These are phyloP conservation scores for Fusarium sp. DNA, from an alignment of 2,329 filamentous ascomycete genomes.

Conservation along the genomic window DNA sequence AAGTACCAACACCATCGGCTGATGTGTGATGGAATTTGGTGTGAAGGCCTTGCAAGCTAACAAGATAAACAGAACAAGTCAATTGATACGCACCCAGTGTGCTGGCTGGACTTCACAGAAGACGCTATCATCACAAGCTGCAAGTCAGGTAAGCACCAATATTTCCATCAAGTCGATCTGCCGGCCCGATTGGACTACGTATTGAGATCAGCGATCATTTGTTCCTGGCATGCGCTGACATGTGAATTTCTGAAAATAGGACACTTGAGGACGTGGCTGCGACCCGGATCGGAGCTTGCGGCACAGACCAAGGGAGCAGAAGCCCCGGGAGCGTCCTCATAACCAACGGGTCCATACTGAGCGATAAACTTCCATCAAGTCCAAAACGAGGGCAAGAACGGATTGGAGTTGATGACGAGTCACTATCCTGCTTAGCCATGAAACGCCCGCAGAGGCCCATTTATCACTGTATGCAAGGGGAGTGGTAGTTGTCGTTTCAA, in stretches of 20 bases:
- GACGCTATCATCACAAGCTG: conserved; percentile 94
- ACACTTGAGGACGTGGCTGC: conserved; percentile 80
- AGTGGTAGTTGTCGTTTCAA: conserved; percentile 33
- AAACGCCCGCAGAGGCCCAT: conserved; percentile 20
- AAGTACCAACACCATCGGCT: conserved; percentile 50
- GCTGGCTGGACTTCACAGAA: conserved; percentile 93
- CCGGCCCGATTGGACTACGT: conserved; percentile 14
- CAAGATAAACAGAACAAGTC: conserved; percentile 73
- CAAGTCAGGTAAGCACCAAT: conserved; percentile 78
- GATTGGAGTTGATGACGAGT: conserved; percentile 31
- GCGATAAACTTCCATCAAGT: conserved; percentile 24
- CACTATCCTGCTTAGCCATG: conserved; percentile 8
- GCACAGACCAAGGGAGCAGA: conserved; percentile 42
- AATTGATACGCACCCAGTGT: conserved; percentile 87
- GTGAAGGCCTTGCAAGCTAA: conserved; percentile 31
- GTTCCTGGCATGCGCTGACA: conserved; percentile 31
- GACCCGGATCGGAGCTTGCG: conserved; percentile 60
- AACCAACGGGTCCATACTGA: conserved; percentile 27
- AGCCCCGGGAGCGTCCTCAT: conserved; percentile 37
- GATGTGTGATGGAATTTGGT: neutral
- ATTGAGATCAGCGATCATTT: conserved; percentile 11
- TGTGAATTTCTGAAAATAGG: conserved; percentile 60
- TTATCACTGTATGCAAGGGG: conserved; percentile 16
- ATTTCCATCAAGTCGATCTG: conserved; percentile 7
- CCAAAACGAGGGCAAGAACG: conserved; percentile 25